Evolutionary conservation across 306 rosid genomes (phyloP).

Genomic region (Prinsepia uniflora): DNA sequence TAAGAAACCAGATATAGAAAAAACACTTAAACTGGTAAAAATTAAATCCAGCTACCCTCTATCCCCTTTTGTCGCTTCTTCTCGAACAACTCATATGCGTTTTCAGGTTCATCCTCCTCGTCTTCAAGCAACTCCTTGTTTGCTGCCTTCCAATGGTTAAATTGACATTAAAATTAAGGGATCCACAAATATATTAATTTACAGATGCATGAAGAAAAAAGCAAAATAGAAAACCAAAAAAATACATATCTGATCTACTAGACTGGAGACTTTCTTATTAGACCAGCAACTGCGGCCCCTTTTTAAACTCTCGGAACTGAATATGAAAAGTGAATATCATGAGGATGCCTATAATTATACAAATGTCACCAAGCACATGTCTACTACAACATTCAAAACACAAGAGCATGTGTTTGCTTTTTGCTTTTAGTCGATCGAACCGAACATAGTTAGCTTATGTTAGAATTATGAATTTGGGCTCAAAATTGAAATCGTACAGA

Average conservation of each 20-base stretch:
- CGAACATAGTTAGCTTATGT: no score
- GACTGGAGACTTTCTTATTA: constrained; percentile 87
- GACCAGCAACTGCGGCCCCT: constrained; percentile 72
- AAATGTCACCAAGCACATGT: neutral
- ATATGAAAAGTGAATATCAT: constrained; percentile 4
- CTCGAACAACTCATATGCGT: constrained; percentile 64
- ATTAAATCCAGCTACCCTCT: constrained; percentile 47
- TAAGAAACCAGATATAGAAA: constrained; percentile 29
- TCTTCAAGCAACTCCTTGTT: constrained; percentile 93
- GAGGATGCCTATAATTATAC: neutral
- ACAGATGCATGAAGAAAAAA: neutral
- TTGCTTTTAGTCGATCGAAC: no score
- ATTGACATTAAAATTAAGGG: constrained; percentile 12
- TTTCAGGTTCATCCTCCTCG: constrained; percentile 73
- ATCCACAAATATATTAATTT: neutral
- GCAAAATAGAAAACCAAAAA: neutral
- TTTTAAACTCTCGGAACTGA: constrained; percentile 63
- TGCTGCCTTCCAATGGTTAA: constrained; percentile 90
- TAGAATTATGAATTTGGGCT: no score
- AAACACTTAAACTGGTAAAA: neutral
- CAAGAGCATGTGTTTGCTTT: neutral
- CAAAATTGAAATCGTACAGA: no score
- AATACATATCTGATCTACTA: constrained; percentile 76
- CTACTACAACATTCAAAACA: neutral
- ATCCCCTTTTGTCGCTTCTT: constrained; percentile 90